A percentile compares a stretch with the other conserved stretches of the same genome.
phyloP scores from a whole-genome alignment of 2,329 filamentous ascomycete species.

The Teratosphaeria nubilosa region DNA sequence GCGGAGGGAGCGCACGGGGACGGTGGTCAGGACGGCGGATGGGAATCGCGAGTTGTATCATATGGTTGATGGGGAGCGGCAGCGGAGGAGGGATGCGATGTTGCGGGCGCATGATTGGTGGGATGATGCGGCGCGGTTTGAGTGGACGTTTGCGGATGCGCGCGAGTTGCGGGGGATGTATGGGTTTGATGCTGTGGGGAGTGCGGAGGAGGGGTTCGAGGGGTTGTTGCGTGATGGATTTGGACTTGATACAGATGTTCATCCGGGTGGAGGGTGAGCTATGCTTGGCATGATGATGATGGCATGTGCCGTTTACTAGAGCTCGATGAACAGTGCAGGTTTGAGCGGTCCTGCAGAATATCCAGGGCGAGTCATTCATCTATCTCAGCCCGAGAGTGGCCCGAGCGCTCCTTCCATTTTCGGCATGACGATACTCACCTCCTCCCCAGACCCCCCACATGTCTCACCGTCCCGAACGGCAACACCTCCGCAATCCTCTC shows the following conservation, averaged over 20 bases:
- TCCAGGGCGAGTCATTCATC: too few relatives aligned
- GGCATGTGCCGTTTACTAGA: too few relatives aligned
- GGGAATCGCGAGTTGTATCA: neutral
- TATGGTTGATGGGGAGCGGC: neutral
- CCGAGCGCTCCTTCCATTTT: too few relatives aligned
- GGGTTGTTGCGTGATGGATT: neutral
- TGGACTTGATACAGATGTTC: too few relatives aligned
- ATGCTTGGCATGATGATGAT: too few relatives aligned
- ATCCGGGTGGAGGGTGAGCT: too few relatives aligned
- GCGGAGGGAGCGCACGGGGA: neutral
- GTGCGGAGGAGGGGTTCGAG: neutral
- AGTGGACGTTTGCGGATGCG: neutral
- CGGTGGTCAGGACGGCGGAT: neutral
- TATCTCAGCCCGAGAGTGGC: too few relatives aligned
- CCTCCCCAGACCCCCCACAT: constrained; percentile 33
- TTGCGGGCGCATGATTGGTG: neutral
- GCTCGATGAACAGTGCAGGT: too few relatives aligned
- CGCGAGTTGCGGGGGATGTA: neutral
- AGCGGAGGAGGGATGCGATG: neutral
- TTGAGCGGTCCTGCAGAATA: too few relatives aligned
- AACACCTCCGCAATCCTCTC: constrained; percentile 76
- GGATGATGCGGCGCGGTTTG: neutral
- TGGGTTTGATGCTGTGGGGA: constrained; percentile 1
- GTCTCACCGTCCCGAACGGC: constrained; percentile 74
- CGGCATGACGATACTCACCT: neutral